Evolutionary conservation across 1,284 basidiomycete species (phyloP).

Genomic region (Sporisorium graminicola): DNA sequence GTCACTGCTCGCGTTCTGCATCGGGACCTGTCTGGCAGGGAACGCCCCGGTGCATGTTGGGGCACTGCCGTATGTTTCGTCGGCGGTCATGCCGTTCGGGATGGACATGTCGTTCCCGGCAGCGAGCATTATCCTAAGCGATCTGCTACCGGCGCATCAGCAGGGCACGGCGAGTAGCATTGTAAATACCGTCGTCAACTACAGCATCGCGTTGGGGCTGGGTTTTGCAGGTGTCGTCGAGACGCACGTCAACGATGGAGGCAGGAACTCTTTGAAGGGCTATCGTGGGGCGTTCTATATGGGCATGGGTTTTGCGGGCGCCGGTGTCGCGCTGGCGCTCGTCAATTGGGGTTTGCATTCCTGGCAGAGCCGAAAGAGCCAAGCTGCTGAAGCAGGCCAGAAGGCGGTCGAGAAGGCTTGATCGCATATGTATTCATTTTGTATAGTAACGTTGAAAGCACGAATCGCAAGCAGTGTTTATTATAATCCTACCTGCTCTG

Average conservation of each 20-base stretch:
- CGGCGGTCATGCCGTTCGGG: conserved; percentile 47
- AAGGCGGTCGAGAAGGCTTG: background rate
- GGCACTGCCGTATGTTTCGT: conserved; percentile 36
- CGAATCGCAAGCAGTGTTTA: too few relatives aligned
- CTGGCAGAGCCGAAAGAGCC: background rate
- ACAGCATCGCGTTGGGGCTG: conserved; percentile 55
- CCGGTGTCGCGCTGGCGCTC: conserved; percentile 35
- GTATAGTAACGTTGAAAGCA: too few relatives aligned
- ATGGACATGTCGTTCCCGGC: conserved; percentile 59
- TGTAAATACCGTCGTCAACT: conserved; percentile 62
- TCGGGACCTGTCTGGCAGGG: conserved; percentile 45
- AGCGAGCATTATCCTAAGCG: conserved; percentile 52
- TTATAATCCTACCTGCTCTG: too few relatives aligned
- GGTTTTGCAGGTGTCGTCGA: conserved; percentile 60
- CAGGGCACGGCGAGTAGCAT: conserved; percentile 57
- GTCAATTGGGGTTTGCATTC: conserved; percentile 28
- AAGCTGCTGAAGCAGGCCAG: background rate
- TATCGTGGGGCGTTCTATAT: conserved; percentile 48
- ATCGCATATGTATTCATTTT: background rate
- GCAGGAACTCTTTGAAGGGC: conserved; percentile 25
- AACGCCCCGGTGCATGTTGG: conserved; percentile 31
- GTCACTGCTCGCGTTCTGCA: conserved; percentile 48
- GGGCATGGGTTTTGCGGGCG: conserved; percentile 46
- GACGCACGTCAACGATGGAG: conserved; percentile 47
- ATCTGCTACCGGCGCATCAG: conserved; percentile 43